Conservation (phyloP, 768 basidiomycete genomes). For the Lentinula guzmanii region DNA sequence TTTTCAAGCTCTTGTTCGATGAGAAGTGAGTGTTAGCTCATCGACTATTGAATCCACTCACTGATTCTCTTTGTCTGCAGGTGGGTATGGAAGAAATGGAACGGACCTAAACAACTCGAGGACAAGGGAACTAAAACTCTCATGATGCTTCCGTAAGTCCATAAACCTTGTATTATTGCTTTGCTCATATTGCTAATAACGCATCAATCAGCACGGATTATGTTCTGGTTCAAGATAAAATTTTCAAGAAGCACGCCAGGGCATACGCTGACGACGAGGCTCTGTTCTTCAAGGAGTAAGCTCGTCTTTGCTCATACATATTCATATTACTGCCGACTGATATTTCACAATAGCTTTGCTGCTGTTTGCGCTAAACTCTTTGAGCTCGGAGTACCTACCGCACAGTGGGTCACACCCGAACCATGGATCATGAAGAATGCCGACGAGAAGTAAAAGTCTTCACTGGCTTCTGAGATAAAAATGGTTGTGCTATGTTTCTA, state of each 20-base stretch:
- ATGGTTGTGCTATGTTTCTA: neutral
- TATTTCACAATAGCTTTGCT: constrained; percentile 58
- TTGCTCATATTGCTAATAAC: neutral
- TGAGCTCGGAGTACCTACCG: constrained; percentile 86
- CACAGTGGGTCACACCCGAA: constrained; percentile 69
- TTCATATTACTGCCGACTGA: constrained; percentile 6
- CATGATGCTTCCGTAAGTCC: constrained; percentile 92
- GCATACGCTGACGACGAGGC: constrained; percentile 82
- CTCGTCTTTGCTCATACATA: constrained; percentile 9
- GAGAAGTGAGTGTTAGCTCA: constrained; percentile 53
- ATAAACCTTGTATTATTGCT: neutral
- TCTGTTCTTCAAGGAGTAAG: constrained; percentile 92
- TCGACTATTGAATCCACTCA: neutral
- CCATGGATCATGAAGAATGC: constrained; percentile 68
- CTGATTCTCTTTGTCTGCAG: constrained; percentile 19
- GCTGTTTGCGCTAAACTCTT: constrained; percentile 71
- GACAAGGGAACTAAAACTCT: constrained; percentile 85
- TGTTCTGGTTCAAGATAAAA: constrained; percentile 83
- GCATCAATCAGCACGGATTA: constrained; percentile 65
- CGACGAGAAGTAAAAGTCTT: constrained; percentile 32
- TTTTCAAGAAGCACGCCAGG: constrained; percentile 84
- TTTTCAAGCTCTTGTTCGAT: constrained; percentile 76
- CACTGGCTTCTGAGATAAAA: neutral
- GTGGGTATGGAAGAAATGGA: constrained; percentile 96
- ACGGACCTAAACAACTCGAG: constrained; percentile 87